A percentile compares a stretch with the other conserved stretches of the same genome.
Evolutionary conservation across 495 filamentous ascomycete genomes (phyloP).

Genomic region (Daldinia decipiens): DNA sequence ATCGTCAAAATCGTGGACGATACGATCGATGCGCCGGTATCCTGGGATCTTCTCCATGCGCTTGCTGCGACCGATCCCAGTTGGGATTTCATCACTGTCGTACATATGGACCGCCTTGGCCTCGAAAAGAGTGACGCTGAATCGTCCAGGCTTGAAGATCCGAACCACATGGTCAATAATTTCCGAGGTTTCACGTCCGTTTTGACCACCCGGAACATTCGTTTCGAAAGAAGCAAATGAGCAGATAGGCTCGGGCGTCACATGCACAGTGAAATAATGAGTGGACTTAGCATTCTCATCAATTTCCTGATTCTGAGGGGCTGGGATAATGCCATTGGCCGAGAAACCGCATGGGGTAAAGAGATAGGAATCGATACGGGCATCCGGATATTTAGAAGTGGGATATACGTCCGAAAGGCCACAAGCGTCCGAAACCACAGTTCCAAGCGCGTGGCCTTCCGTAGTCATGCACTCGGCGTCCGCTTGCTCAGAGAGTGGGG

Average conservation of each 20-base stretch:
- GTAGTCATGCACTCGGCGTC: constrained; percentile 82
- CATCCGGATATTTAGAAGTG: constrained; percentile 85
- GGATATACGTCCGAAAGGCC: constrained; percentile 93
- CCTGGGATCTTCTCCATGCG: constrained; percentile 86
- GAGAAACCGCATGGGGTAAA: constrained; percentile 99
- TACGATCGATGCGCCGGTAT: constrained; percentile 90
- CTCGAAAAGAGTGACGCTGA: constrained; percentile 97
- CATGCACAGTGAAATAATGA: constrained; percentile 99
- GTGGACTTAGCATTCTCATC: constrained; percentile 66
- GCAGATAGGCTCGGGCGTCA: constrained; percentile 96
- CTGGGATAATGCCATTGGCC: constrained; percentile 94
- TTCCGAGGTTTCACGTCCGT: constrained; percentile 86
- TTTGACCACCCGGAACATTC: constrained; percentile 92
- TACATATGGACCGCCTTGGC: constrained; percentile 67
- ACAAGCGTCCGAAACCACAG: constrained; percentile 89
- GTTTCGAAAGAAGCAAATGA: constrained; percentile 99
- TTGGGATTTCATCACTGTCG: constrained; percentile 57
- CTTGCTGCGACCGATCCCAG: constrained; percentile 59
- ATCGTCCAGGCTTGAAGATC: constrained; percentile 96
- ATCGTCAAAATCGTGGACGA: constrained; percentile 96
- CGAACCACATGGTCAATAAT: constrained; percentile 91
- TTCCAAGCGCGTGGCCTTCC: constrained; percentile 93
- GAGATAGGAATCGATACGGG: constrained; percentile 93
- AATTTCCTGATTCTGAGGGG: constrained; percentile 61
- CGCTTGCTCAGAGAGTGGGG: constrained; percentile 64